Base-by-base conservation (phyloP, 2,329 filamentous ascomycete species). In the Pseudofabraea citricarpa region DNA sequence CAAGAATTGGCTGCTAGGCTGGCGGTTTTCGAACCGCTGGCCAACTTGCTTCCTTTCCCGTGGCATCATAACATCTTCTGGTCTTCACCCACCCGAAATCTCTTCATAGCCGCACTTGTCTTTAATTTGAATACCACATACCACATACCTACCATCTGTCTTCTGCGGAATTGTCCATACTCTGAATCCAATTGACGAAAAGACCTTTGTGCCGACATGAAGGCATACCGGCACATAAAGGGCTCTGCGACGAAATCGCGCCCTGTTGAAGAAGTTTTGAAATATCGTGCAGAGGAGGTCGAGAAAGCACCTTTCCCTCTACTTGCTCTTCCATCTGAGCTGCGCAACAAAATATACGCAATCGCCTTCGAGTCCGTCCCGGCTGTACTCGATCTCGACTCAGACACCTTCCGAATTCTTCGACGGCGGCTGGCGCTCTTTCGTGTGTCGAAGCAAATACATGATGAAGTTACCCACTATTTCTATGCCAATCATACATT, bases 331-430 rank as follows among this genome's bases (percentile, higher is more conserved):
- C 85, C 86, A 0, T 73, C 77, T 0, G 86, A 90, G 58, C 63
- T 90, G 22, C 81, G 86, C 6, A 68, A 84, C 46, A 77, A 79
- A 54, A 75, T 90, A 10, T 90, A 89, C 59, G 73, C 70, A 29
- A 70, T 80, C 52, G 73, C 81, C 50, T 83, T 88, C 49, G 63
- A 70, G 38, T 69, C 72, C 15, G 46, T 64, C 20, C 72, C 75
- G 19, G 59, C 66, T 15, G 74, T 82, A 1, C 63, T 87, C 38
- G 85, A 90, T 55, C 73, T 90, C 15, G 79, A 83, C 43, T 79
- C 80, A 0, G 67, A 73, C 23, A 87, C 86, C 60, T 77, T 80
- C 60, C 79, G 77, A 57, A 70, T 71, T 27, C 71, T 86, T 26
- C 72, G 78, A 52, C 71, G 75, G 59, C 67, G 76, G 56, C 69